Evolutionary conservation across 2,329 filamentous ascomycete genomes (phyloP).

Genomic region (Amauroascus verrucosus): DNA sequence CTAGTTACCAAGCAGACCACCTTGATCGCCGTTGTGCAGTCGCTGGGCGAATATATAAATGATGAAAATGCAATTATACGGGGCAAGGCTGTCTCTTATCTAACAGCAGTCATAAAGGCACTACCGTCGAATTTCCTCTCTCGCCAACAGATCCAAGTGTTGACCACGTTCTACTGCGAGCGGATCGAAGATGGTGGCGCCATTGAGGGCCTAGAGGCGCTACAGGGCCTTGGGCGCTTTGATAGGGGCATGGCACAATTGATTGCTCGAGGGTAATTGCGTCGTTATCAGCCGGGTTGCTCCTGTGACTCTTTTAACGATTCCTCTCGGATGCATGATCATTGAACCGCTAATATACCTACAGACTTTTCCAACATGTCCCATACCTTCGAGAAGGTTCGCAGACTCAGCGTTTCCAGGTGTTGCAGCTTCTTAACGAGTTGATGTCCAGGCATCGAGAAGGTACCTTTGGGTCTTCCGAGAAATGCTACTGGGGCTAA

Average conservation of each 20-base stretch:
- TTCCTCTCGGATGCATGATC: background rate
- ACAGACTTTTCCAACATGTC: slow-evolving; percentile 42
- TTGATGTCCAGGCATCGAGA: slow-evolving; percentile 52
- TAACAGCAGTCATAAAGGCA: slow-evolving; percentile 37
- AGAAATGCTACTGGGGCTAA: background rate
- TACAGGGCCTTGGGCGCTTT: slow-evolving; percentile 52
- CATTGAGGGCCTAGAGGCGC: slow-evolving; percentile 47
- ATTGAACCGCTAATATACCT: background rate
- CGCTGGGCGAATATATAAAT: slow-evolving; percentile 56
- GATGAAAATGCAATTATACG: slow-evolving; percentile 52
- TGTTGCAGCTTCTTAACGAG: slow-evolving; percentile 51
- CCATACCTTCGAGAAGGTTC: slow-evolving; percentile 51
- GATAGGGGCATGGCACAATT: slow-evolving; percentile 46
- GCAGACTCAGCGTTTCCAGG: slow-evolving; percentile 55
- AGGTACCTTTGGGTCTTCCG: slow-evolving; percentile 29
- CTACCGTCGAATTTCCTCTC: slow-evolving; percentile 47
- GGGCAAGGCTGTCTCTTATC: slow-evolving; percentile 45
- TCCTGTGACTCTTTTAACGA: background rate
- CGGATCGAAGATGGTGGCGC: slow-evolving; percentile 54
- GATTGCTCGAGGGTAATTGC: slow-evolving; percentile 44
- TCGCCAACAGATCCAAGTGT: slow-evolving; percentile 51
- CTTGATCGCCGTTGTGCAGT: slow-evolving; percentile 53
- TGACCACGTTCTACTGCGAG: slow-evolving; percentile 55
- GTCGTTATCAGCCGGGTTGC: slow-evolving; percentile 3
- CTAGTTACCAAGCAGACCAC: slow-evolving; percentile 51